Base-by-base conservation (phyloP, 139 green algal genomes). In the Nannochloris sp. region DNA sequence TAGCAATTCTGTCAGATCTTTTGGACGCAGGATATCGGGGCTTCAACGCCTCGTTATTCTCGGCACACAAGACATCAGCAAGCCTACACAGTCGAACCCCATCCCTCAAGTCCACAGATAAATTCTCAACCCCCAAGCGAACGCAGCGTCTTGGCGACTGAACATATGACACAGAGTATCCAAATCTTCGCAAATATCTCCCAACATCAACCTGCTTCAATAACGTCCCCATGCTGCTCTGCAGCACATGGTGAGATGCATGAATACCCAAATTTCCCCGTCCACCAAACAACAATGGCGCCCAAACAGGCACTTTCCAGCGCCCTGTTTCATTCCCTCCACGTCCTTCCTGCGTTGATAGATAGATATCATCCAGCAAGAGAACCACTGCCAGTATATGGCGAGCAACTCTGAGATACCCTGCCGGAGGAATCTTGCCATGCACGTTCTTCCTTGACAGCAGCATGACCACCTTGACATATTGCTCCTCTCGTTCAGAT, bases 81-180 rank as follows among this genome's bases (percentile, higher is more conserved):
- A 91, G 76, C 63, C 79, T 82, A 61, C 78, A 79, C 16, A 93
- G 72, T 20, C 83, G 62, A 53, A 92, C 48, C 3, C 87, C 87
- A 65, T 84, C 76, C 0, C 85, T 60, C 45, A 95, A 75, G 71
- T 95, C 87, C 1, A 79, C 63, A 2, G 72, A 73, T 28, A 94
- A 61, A 66, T 73, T 83, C 23, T 14, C 25, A 13, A 91, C 60
- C 6, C 53, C 31, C 59, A 85, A 89, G 49, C 83, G 70, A 56
- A 80, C 87, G 68, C 93, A 84, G 16, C 75, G 64, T 5, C 78
- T 64, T 0, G 81, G 78, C 48, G 72, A 65, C 72, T 94, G 87
- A 45, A 63, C 20, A 62, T 93, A 82, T 2, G 63, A 25, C 30
- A 89, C 74, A 33, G 26, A 59, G 62, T 84, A 92, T 36, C 81